A percentile compares a stretch with the other conserved stretches of the same genome.
These are phyloP conservation scores for Curvularia lunata DNA, from an alignment of 2,329 filamentous ascomycete species.

Conservation along the genomic window DNA sequence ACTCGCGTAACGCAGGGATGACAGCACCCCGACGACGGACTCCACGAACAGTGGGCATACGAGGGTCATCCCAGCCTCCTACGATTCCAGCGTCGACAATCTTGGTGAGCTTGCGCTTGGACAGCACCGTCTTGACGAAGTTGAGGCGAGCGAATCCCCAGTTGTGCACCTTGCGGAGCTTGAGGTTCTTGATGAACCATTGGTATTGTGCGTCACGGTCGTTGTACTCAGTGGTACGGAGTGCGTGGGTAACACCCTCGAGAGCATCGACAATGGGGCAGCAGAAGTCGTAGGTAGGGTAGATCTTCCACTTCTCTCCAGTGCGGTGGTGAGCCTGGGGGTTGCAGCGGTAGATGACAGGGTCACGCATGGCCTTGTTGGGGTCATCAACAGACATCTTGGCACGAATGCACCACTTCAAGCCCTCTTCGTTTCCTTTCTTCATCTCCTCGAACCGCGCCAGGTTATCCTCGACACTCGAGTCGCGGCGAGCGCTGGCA, in stretches of 20 bases:
- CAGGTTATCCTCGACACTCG: conserved; percentile 80
- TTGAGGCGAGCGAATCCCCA: conserved; percentile 88
- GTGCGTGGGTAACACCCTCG: conserved; percentile 82
- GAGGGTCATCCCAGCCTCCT: conserved; percentile 85
- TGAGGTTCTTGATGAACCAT: conserved; percentile 79
- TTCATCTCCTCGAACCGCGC: conserved; percentile 94
- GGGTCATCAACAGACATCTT: conserved; percentile 91
- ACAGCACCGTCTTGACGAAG: conserved; percentile 81
- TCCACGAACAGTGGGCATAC: conserved; percentile 84
- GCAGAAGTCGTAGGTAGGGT: conserved; percentile 86
- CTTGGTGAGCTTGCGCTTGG: conserved; percentile 85
- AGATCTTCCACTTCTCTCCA: conserved; percentile 80
- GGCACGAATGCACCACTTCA: conserved; percentile 88
- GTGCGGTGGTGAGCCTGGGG: conserved; percentile 75
- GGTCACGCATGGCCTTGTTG: conserved; percentile 95
- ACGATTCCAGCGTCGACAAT: conserved; percentile 78
- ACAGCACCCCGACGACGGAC: conserved; percentile 80
- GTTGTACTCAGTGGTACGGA: conserved; percentile 85
- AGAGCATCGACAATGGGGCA: conserved; percentile 81
- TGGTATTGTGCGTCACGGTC: conserved; percentile 87
- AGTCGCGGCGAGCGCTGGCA: conserved; percentile 79
- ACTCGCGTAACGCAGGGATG: conserved; percentile 78
- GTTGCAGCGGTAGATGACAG: conserved; percentile 97
- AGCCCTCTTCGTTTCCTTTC: conserved; percentile 76
- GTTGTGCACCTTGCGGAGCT: conserved; percentile 78